phyloP scores from a whole-genome alignment of 192 early-diverging fungal genomes.

The Paraglomus brasilianum region DNA sequence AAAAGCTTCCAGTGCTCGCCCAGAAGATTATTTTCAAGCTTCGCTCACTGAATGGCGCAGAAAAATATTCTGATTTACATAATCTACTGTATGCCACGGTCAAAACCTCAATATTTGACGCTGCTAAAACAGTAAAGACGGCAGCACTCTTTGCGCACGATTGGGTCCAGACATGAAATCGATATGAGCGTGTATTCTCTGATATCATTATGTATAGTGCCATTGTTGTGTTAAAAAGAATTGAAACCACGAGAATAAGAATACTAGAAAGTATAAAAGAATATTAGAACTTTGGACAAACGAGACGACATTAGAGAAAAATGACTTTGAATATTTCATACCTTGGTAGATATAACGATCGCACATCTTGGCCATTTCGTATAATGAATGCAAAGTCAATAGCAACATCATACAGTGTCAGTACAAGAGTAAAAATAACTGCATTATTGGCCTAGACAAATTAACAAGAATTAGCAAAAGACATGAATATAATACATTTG shows the following conservation, averaged over 20 bases:
- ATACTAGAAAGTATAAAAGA: not conserved
- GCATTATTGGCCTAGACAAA: slow-evolving; percentile 2
- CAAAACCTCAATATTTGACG: not conserved
- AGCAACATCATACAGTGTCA: not conserved
- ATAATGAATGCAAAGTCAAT: not conserved
- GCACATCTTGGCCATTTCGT: not conserved
- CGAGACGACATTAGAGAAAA: too few relatives aligned
- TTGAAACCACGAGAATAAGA: not conserved
- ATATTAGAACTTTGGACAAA: too few relatives aligned
- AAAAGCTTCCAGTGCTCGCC: not conserved
- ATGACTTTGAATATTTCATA: not conserved
- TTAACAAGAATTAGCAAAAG: too few relatives aligned
- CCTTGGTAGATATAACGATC: not conserved
- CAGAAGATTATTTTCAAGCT: not conserved
- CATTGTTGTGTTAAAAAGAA: not conserved
- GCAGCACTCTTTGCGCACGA: not conserved
- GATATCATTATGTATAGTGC: not conserved
- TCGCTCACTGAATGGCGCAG: not conserved
- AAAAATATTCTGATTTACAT: not conserved
- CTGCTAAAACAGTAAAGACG: not conserved
- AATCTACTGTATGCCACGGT: not conserved
- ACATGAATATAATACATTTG: too few relatives aligned
- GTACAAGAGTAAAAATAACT: not conserved
- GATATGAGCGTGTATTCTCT: not conserved
- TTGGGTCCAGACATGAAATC: not conserved